These are phyloP conservation scores for Corylus americana DNA, from an alignment of 306 rosid genomes.

Conservation along the genomic window DNA sequence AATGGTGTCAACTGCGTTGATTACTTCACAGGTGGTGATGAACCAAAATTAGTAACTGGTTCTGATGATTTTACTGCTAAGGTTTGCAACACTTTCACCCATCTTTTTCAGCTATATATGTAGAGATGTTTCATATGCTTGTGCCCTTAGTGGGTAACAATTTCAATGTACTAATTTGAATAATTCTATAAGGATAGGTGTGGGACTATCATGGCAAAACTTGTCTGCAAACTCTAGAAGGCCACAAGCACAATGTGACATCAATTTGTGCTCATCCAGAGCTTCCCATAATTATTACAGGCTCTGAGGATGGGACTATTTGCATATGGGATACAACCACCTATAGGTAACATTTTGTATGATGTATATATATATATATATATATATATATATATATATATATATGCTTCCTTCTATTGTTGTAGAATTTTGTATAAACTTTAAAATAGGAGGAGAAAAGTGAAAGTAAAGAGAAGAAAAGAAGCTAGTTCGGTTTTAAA, in stretches of 20 bases:
- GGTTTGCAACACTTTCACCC: slow-evolving; percentile 17
- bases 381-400: too few species aligned
- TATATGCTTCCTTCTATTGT: too few species aligned
- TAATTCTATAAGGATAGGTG: slow-evolving; percentile 17
- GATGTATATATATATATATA: not conserved
- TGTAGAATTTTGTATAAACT: too few species aligned
- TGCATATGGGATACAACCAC: slow-evolving; percentile 36
- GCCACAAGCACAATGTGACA: slow-evolving; percentile 39
- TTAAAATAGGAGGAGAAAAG: too few species aligned
- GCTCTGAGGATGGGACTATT: slow-evolving; percentile 42
- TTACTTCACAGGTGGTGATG: slow-evolving; percentile 38
- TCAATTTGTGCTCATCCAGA: slow-evolving; percentile 38
- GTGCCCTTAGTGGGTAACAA: too few species aligned
- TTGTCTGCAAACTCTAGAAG: slow-evolving; percentile 40
- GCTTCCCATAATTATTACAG: slow-evolving; percentile 39
- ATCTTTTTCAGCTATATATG: not conserved
- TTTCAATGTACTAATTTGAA: not conserved
- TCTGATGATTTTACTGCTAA: slow-evolving; percentile 60
- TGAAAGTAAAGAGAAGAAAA: too few species aligned
- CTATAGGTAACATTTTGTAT: slow-evolving; percentile 12
- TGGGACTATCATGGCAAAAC: slow-evolving; percentile 42
- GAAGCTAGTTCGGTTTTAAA: too few species aligned
- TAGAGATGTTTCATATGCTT: not conserved
- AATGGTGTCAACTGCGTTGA: slow-evolving; percentile 62
- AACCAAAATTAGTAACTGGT: slow-evolving; percentile 55